A percentile compares a stretch with the other conserved stretches of the same genome.
These are phyloP conservation scores for Phallus indusiatus DNA, from an alignment of 768 basidiomycete species.

Conservation along the genomic window DNA sequence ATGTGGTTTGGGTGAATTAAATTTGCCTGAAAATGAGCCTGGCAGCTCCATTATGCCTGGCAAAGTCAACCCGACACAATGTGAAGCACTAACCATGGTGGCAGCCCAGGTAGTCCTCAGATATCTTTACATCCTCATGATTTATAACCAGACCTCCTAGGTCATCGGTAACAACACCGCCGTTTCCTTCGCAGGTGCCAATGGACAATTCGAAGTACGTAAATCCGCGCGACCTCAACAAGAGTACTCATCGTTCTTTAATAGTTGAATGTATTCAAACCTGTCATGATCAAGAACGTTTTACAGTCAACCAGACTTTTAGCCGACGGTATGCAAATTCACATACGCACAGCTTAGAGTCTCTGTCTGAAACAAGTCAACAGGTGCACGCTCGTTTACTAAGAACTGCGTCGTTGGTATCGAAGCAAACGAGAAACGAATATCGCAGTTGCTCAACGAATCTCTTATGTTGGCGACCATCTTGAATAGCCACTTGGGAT, in stretches of 20 bases:
- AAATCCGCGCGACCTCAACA: not conserved
- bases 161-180: conserved; percentile 96
- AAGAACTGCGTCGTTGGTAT: conserved; percentile 97
- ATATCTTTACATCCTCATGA: too few species aligned
- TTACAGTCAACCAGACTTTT: conserved; percentile 91
- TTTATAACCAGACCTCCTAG: not conserved
- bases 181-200: conserved; percentile 86
- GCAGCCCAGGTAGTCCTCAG: conserved; percentile 56
- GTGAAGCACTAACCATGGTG: conserved; percentile 98
- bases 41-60: conserved; percentile 99
- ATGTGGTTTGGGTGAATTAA: conserved; percentile 92
- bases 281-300: conserved; percentile 96
- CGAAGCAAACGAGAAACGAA: conserved; percentile 91
- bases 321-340: conserved; percentile 62
- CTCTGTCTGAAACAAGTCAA: conserved; percentile 10
- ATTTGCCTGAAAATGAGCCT: conserved; percentile 95
- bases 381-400: conserved; percentile 86
- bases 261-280: conserved; percentile 98
- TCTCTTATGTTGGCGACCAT: conserved; percentile 98
- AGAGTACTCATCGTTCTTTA: not conserved
- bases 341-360: not conserved
- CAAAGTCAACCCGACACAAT: conserved; percentile 99
- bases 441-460: conserved; percentile 81
- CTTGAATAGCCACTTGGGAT: conserved; percentile 90
- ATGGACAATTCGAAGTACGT: conserved; percentile 91